phyloP scores from a whole-genome alignment of 768 basidiomycete genomes.

The Postia placenta region DNA sequence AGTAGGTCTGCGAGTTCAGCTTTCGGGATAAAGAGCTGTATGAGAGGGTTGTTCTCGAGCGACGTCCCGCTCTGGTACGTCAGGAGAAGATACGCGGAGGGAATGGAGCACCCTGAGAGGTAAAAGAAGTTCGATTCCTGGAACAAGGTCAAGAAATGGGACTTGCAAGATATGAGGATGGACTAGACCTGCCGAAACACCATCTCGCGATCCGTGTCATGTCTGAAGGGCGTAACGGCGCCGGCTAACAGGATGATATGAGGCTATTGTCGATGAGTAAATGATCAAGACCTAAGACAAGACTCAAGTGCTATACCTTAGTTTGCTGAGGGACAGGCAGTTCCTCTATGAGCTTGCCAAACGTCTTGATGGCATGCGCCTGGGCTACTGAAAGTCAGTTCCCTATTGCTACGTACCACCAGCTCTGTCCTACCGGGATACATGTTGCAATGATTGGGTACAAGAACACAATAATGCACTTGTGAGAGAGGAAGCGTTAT shows the following conservation, averaged over 20 bases:
- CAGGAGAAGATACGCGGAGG: slow-evolving; percentile 62
- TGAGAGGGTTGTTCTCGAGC: slow-evolving; percentile 33
- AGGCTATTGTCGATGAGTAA: slow-evolving; percentile 45
- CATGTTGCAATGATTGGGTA: too few species aligned
- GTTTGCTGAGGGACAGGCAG: slow-evolving; percentile 42
- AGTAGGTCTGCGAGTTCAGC: slow-evolving; percentile 67
- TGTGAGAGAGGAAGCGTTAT: too few species aligned
- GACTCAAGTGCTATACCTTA: slow-evolving; percentile 41
- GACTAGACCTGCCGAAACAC: slow-evolving; percentile 46
- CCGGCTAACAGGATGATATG: slow-evolving; percentile 68
- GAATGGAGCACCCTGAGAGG: slow-evolving; percentile 73
- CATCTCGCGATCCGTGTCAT: slow-evolving; percentile 84
- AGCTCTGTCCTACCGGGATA: too few species aligned
- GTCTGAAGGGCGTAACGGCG: slow-evolving; percentile 54
- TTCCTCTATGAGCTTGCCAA: slow-evolving; percentile 42
- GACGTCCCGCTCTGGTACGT: slow-evolving; percentile 47
- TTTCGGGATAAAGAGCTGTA: slow-evolving; percentile 76
- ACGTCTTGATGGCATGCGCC: slow-evolving; percentile 48
- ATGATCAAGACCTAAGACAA: too few species aligned
- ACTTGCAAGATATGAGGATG: neutral
- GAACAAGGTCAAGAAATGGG: neutral
- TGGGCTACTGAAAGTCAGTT: slow-evolving; percentile 31
- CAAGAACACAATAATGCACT: too few species aligned
- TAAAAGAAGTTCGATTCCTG: slow-evolving; percentile 88
- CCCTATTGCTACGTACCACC: too few species aligned